A percentile compares a stretch with the other conserved stretches of the same genome.
Conservation (phyloP, 352 stramenopile genomes). For the Globisporangium sylvaticum region DNA sequence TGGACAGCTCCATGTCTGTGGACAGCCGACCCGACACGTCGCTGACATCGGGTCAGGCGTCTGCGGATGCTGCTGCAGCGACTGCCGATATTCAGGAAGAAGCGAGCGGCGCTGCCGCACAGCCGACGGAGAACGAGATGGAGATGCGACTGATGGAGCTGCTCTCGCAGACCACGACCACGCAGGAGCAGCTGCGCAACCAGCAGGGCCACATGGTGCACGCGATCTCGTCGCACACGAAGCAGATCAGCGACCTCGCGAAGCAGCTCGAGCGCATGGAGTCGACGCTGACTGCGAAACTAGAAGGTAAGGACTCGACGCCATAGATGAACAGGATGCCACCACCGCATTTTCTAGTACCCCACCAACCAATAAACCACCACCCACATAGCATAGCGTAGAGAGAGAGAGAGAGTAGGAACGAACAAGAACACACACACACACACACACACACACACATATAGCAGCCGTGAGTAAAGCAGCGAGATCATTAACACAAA, state of each 20-base stretch:
- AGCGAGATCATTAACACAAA: slow-evolving; percentile 7
- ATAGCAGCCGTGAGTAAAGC: neutral
- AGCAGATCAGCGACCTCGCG: slow-evolving; percentile 74
- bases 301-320: slow-evolving; percentile 23
- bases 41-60: neutral
- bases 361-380: neutral
- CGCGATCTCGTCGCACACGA: slow-evolving; percentile 66
- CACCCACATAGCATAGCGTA: slow-evolving; percentile 1
- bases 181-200: slow-evolving; percentile 74
- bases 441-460: neutral
- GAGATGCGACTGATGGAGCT: slow-evolving; percentile 70
- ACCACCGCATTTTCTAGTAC: neutral
- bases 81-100: slow-evolving; percentile 11
- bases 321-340: neutral
- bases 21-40: slow-evolving; percentile 12
- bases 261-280: slow-evolving; percentile 84
- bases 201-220: slow-evolving; percentile 82
- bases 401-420: neutral
- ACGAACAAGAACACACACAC: neutral
- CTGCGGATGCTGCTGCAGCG: neutral
- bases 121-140: slow-evolving; percentile 55
- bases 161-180: slow-evolving; percentile 75
- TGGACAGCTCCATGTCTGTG: slow-evolving; percentile 20
- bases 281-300: slow-evolving; percentile 53
- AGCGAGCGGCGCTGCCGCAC: neutral